Evolutionary conservation across 495 filamentous ascomycete species (phyloP).

Genomic region (Trichoderma parareesei): DNA sequence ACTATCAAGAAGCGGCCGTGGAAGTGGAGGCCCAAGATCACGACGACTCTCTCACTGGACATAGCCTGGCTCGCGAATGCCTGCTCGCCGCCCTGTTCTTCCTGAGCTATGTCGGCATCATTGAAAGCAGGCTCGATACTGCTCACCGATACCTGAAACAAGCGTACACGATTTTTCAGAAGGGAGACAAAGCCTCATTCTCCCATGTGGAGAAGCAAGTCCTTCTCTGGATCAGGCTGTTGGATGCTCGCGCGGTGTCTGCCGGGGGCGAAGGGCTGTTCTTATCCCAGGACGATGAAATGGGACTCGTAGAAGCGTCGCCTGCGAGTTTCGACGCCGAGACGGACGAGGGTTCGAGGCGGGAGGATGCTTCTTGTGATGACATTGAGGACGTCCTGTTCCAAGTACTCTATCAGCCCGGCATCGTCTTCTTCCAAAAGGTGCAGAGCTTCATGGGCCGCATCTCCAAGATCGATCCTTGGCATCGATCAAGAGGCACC

Average conservation of each 20-base stretch:
- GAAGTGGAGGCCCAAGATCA: not conserved
- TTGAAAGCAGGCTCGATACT: slow-evolving; percentile 18
- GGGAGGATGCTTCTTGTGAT: slow-evolving; percentile 12
- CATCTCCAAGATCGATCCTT: slow-evolving; percentile 28
- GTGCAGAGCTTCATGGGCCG: slow-evolving; percentile 30
- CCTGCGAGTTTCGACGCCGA: slow-evolving; percentile 16
- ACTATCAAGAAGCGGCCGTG: slow-evolving; percentile 14
- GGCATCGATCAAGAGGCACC: slow-evolving; percentile 29
- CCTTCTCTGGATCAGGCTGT: slow-evolving; percentile 30
- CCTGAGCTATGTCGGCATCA: slow-evolving; percentile 24
- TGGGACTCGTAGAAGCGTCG: slow-evolving; percentile 16
- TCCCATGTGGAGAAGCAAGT: slow-evolving; percentile 21
- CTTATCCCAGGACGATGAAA: slow-evolving; percentile 23
- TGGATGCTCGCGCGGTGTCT: slow-evolving; percentile 31
- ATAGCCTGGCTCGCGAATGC: slow-evolving; percentile 2
- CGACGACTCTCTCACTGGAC: not conserved
- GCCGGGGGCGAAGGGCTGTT: slow-evolving; percentile 34
- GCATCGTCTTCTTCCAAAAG: slow-evolving; percentile 30
- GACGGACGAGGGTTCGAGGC: slow-evolving; percentile 12
- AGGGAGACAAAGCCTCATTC: slow-evolving; percentile 18
- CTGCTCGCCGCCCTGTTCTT: slow-evolving; percentile 27
- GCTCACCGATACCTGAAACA: slow-evolving; percentile 23
- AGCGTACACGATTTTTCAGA: slow-evolving; percentile 18
- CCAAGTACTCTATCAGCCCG: slow-evolving; percentile 25
- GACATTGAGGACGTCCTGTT: slow-evolving; percentile 27